Evolutionary conservation across 768 basidiomycete genomes (phyloP), one percentile per base, ranked within the genome.

Genomic region (Leccinum boreale): DNA sequence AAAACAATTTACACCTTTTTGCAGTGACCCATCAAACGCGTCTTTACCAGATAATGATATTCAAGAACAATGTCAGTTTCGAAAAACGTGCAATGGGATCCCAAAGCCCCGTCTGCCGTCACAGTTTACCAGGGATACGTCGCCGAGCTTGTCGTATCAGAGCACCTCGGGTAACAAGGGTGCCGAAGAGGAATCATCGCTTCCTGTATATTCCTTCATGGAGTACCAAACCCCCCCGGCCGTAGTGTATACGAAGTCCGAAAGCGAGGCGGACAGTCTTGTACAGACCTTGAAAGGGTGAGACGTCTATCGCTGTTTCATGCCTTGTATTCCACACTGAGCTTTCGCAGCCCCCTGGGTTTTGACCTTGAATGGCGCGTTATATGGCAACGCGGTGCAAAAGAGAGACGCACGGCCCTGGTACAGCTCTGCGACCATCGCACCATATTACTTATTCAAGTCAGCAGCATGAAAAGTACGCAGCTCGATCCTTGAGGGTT

Each of bases 281-380:
- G 71, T 75, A 1, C 67, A 68, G 44, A 64, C 58, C 2, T 62
- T 82, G 19, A 67, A 69, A 48, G 75, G 80, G 74, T 77, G 50
- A 62, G 75, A 36, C 14, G 17, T 33, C 11, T 15, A 42, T 28
- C n/a, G 5, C 19, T 3, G 8, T 26, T 24, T 4, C 10, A 6
- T 24, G 3, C 31, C 42, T 24, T 48, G 29, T 23, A 3, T 45
- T 50, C 10, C 15, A 12, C 3, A 33, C 51, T 56, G 46, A 60
- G 11, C 15, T 56, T 55, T 33, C 44, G 8, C 31, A 81, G 80
- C 2, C 76, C 81, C 9, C 46, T 82, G 10, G 81, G 82, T 7
- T 79, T 82, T 28, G 81, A 82, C 66, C 70, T 82, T 44, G 81
- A 82, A 62, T 82, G 81, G 81, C 67, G 72, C 15, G 72, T 79